phyloP scores from a whole-genome alignment of 441 rosid species.

The Gossypium aridum region DNA sequence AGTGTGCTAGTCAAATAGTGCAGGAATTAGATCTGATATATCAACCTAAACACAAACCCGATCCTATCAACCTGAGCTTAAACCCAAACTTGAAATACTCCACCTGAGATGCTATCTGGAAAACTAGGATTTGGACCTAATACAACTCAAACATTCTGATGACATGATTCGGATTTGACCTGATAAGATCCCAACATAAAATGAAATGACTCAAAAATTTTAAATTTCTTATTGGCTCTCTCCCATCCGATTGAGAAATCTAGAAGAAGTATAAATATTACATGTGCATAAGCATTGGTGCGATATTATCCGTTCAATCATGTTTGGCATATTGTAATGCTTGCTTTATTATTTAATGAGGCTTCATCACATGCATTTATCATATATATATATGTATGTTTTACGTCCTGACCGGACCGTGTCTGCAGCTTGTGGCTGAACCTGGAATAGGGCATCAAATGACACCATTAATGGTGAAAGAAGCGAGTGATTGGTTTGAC shows the following conservation, averaged over 20 bases:
- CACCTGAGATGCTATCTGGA: neutral
- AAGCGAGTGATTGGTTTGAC: constrained; percentile 86
- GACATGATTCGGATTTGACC: no score
- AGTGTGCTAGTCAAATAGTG: neutral
- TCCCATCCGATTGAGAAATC: neutral
- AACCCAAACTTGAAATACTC: no score
- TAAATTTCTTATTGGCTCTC: neutral
- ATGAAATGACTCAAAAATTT: no score
- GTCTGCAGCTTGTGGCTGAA: constrained; percentile 56
- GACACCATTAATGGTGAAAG: constrained; percentile 73
- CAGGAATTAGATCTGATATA: no score
- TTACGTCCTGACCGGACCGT: neutral
- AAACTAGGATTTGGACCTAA: neutral
- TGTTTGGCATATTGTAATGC: neutral
- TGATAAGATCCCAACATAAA: no score
- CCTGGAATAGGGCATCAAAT: constrained; percentile 66
- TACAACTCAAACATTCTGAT: no score
- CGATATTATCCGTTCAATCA: neutral
- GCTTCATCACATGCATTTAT: neutral
- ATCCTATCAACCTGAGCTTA: no score
- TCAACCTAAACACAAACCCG: no score
- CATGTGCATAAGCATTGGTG: neutral
- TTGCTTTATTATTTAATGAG: neutral
- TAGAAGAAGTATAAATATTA: neutral
- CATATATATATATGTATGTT: neutral